Evolutionary conservation across 2,329 filamentous ascomycete genomes (phyloP), one percentile per base, ranked within the genome.

Genomic region (Nemania sp.): DNA sequence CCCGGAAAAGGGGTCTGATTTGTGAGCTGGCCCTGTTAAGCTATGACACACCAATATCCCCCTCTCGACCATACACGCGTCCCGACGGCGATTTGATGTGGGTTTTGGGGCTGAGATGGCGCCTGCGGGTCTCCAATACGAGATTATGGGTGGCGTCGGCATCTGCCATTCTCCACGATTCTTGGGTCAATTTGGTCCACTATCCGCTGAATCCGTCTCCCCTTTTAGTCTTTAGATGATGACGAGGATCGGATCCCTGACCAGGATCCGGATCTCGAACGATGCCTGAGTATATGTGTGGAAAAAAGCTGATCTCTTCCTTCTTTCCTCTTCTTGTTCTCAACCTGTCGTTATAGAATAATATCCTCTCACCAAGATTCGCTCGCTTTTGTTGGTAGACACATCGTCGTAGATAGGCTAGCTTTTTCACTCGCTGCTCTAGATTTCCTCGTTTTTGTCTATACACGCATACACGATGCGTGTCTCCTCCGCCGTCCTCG

Each of bases 401-500:
- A 39, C 35, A 39, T 39, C 15, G 25, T 18, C 48, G 17, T 35
- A 29, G 13, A 59, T 42, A 35, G 15, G 39, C 45, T n/a, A n/a
- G n/a, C n/a, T n/a, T n/a, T 50, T 60, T 12, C 17, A 56, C 32
- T 63, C 32, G 11, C 13, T 52, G 13, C 43, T 37, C 12, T 46
- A 42, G n/a, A 34, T 59, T 20, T 32, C 10, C 6, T 7, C 20
- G 20, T 25, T 12, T 9, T 59, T 11, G 11, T 39, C 11, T n/a
- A 55, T 35, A 15, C 29, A 32, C 18, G 12, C 20, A 60, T 39
- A 51, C 66, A 72, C 58, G 42, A 73, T 73, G 71, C 71, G 68
- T 66, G 66, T 73, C 50, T 60, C 70, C 49, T 61, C 69, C 9
- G 58, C 69, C 48, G 52, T 67, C 50, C 29, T 68, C 49, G 69